Conservation (phyloP, 768 basidiomycete species). For the Nevesoporus exiguus region DNA sequence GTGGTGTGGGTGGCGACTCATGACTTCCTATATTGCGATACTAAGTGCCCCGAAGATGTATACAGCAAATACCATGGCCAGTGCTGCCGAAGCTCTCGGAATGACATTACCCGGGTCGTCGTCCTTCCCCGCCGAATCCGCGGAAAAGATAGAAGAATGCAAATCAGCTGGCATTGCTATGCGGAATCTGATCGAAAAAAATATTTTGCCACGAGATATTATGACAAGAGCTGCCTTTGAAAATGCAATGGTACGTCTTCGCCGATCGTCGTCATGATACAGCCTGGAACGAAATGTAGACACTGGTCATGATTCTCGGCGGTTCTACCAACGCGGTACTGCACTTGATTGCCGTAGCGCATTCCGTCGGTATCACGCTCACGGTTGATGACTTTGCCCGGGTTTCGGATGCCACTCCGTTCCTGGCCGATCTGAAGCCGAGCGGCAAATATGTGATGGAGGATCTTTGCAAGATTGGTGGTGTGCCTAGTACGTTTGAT, state of each 20-base stretch:
- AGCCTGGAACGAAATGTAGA: constrained; percentile 42
- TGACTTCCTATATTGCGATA: not conserved
- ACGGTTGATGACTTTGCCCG: constrained; percentile 90
- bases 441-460: constrained; percentile 99
- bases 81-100: constrained; percentile 89
- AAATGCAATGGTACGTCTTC: constrained; percentile 80
- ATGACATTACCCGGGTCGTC: constrained; percentile 98
- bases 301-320: constrained; percentile 93
- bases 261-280: constrained; percentile 8
- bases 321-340: constrained; percentile 98
- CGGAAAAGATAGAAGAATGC: constrained; percentile 86
- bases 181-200: constrained; percentile 82
- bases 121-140: constrained; percentile 90
- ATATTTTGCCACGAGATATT: constrained; percentile 91
- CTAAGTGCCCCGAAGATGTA: constrained; percentile 67
- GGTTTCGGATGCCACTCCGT: constrained; percentile 90
- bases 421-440: constrained; percentile 95
- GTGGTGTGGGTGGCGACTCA: constrained; percentile 66
- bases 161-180: constrained; percentile 77
- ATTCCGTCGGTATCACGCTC: constrained; percentile 88
- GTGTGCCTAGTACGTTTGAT: constrained; percentile 78
- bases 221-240: constrained; percentile 97
- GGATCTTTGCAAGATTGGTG: constrained; percentile 92
- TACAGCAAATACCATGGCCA: constrained; percentile 98
- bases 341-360: constrained; percentile 95